A percentile compares a stretch with the other conserved stretches of the same genome.
Evolutionary conservation across 352 stramenopile genomes (phyloP).

Genomic region (Chrysophaeum taylorii): DNA sequence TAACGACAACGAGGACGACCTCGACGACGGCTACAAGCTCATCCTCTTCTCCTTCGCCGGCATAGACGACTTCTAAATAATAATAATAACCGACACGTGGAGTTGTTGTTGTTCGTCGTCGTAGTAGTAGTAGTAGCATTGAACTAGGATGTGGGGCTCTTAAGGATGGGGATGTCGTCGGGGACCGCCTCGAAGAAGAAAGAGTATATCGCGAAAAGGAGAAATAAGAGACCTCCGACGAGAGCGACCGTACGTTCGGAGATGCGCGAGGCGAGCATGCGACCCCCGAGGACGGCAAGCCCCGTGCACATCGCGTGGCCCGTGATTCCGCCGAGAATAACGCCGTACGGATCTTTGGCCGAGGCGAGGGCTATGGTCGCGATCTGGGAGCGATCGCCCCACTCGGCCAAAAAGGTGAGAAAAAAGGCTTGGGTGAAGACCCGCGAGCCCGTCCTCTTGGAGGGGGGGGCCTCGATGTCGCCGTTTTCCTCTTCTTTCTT

Average conservation of each 20-base stretch:
- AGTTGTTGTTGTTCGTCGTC: too few relatives aligned
- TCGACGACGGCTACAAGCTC: constrained; percentile 87
- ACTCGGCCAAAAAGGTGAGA: constrained; percentile 96
- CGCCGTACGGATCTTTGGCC: constrained; percentile 46
- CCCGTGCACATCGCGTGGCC: constrained; percentile 96
- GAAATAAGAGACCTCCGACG: constrained; percentile 86
- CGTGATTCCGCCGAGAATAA: constrained; percentile 87
- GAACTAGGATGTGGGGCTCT: too few relatives aligned
- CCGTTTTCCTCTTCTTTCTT: constrained; percentile 25
- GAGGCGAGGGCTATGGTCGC: constrained; percentile 55
- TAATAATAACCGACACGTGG: background rate
- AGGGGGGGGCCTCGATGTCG: background rate
- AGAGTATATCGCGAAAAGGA: constrained; percentile 90
- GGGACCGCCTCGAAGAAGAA: constrained; percentile 65
- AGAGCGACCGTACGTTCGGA: constrained; percentile 91
- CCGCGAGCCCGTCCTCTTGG: constrained; percentile 23
- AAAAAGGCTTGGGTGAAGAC: constrained; percentile 85
- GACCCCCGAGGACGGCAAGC: constrained; percentile 88
- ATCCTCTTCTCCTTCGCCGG: constrained; percentile 85
- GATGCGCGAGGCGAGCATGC: constrained; percentile 93
- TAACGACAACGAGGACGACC: constrained; percentile 61
- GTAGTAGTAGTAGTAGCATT: too few relatives aligned
- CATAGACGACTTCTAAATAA: constrained; percentile 35
- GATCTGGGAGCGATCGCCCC: constrained; percentile 97
- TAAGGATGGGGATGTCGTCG: too few relatives aligned